Conservation (phyloP, 768 basidiomycete genomes). For the Suillus subaureus region DNA sequence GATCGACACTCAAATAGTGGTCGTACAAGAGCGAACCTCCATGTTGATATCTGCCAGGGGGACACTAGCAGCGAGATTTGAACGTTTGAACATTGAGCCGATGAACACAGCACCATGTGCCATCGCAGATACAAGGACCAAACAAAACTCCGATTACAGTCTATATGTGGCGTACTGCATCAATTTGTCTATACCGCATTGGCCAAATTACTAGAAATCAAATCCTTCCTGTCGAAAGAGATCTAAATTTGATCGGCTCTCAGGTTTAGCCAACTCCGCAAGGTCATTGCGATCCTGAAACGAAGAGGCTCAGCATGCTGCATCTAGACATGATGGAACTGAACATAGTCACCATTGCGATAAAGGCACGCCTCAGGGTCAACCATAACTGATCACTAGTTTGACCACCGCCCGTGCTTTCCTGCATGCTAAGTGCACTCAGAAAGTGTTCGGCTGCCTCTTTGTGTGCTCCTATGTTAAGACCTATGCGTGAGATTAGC, state of each 20-base stretch:
- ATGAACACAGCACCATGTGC: not conserved
- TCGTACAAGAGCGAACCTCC: not conserved
- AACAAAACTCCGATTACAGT: not conserved
- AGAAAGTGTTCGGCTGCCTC: conserved; percentile 97
- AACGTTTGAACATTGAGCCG: not conserved
- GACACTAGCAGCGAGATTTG: not conserved
- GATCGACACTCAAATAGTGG: not conserved
- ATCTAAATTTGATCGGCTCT: conserved; percentile 63
- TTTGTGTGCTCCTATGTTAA: conserved; percentile 93
- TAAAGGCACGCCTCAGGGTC: conserved; percentile 80
- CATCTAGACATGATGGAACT: not conserved
- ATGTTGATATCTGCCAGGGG: not conserved
- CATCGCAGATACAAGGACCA: not conserved
- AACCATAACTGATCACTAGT: conserved; percentile 89
- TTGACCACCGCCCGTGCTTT: conserved; percentile 60
- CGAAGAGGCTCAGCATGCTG: not conserved
- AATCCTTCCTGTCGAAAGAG: conserved; percentile 84
- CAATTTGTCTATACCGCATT: not conserved
- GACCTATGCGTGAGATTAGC: conserved; percentile 49
- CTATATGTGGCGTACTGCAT: not conserved
- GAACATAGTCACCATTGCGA: conserved; percentile 66
- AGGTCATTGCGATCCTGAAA: conserved; percentile 78
- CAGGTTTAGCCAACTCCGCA: conserved; percentile 70
- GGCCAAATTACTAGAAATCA: conserved; percentile 66
- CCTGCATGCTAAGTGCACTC: conserved; percentile 80